Conservation (phyloP, 2,329 filamentous ascomycete species). For the Atkinsonella hypoxylon region DNA sequence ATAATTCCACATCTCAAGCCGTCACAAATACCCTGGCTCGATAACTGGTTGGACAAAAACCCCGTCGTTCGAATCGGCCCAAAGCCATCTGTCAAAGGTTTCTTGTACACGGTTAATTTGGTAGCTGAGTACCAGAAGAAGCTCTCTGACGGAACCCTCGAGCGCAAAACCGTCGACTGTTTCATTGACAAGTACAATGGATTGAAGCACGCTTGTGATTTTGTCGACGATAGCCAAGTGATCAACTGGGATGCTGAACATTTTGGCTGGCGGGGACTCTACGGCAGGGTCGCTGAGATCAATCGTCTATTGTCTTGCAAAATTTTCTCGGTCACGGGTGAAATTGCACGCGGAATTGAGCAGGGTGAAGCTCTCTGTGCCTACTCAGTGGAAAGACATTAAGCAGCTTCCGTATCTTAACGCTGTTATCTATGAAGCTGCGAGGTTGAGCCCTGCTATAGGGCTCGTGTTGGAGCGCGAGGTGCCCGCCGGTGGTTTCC, state of each 20-base stretch:
- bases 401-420: conserved; percentile 31
- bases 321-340: conserved; percentile 15
- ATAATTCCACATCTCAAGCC: conserved; percentile 9
- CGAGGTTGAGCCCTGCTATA: conserved; percentile 36
- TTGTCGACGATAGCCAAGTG: conserved; percentile 20
- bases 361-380: conserved; percentile 13
- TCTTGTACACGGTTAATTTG: conserved; percentile 12
- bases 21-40: conserved; percentile 12
- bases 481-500: conserved; percentile 29
- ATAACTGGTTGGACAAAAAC: conserved; percentile 19
- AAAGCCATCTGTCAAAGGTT: conserved; percentile 10
- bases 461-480: conserved; percentile 36
- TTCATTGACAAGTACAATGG: conserved; percentile 9
- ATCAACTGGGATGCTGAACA: conserved; percentile 10
- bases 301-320: conserved; percentile 25
- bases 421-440: conserved; percentile 37
- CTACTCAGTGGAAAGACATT: conserved; percentile 11
- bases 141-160: conserved; percentile 8
- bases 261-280: conserved; percentile 25
- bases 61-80: conserved; percentile 15
- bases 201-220: conserved; percentile 17
- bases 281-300: conserved; percentile 23
- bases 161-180: conserved; percentile 14
- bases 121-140: conserved; percentile 10
- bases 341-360: conserved; percentile 27